These are phyloP conservation scores for Coccinonectria pachysandricola DNA, from an alignment of 2,329 filamentous ascomycete genomes.

Conservation along the genomic window DNA sequence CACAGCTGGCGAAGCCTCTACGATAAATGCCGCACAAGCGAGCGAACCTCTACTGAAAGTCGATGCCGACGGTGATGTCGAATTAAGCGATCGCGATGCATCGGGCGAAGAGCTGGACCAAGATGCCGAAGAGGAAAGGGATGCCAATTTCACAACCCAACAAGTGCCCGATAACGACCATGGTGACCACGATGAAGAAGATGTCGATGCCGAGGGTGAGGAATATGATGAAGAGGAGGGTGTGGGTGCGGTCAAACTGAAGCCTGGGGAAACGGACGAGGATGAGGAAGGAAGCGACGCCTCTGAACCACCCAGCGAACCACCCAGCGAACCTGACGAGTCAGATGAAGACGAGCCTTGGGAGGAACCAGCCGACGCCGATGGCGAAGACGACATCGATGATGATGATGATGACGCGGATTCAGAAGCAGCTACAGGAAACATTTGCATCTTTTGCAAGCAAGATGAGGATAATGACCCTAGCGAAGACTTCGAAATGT, in stretches of 20 bases:
- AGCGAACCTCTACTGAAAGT: constrained; percentile 1
- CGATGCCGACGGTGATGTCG: constrained; percentile 23
- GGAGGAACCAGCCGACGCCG: constrained; percentile 47
- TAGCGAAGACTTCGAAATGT: constrained; percentile 69
- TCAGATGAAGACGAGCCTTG: constrained; percentile 34
- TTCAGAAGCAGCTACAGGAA: constrained; percentile 39
- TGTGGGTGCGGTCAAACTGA: constrained; percentile 47
- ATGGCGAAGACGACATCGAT: constrained; percentile 45
- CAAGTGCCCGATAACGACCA: constrained; percentile 25
- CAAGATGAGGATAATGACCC: constrained; percentile 76
- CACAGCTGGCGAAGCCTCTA: constrained; percentile 19
- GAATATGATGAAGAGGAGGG: constrained; percentile 40
- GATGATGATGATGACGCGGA: constrained; percentile 50
- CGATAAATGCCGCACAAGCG: constrained; percentile 12
- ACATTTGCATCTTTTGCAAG: constrained; percentile 61
- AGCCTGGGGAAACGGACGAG: constrained; percentile 36
- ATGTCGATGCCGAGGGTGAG: constrained; percentile 18
- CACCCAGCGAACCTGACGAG: constrained; percentile 40
- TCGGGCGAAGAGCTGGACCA: constrained; percentile 33
- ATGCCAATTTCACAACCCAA: constrained; percentile 22
- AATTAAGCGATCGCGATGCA: constrained; percentile 29
- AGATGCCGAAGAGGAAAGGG: constrained; percentile 33
- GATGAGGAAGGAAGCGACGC: constrained; percentile 42
- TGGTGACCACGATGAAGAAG: constrained; percentile 18
- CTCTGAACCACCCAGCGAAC: constrained; percentile 27